Conservation (phyloP, 192 early-diverging fungal genomes). For the Rhizoclosmatium globosum region DNA sequence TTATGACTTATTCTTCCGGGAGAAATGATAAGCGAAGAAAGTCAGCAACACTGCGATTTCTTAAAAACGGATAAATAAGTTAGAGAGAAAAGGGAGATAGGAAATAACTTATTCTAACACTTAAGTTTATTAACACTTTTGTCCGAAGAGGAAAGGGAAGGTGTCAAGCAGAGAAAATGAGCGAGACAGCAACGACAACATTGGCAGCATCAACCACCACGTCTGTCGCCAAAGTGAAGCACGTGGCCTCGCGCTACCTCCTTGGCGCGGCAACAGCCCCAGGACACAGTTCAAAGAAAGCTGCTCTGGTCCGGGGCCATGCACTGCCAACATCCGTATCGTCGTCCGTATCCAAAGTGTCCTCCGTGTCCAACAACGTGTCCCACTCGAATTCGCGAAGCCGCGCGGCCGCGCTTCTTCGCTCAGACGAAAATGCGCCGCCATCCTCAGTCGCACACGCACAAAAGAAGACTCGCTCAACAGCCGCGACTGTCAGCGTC, state of each 20-base stretch:
- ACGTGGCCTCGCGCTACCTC: conserved; percentile 14
- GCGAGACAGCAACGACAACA: not conserved
- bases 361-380: not conserved
- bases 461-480: not conserved
- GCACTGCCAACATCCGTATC: too few species aligned
- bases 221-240: not conserved
- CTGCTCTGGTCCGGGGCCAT: not conserved
- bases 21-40: too few species aligned
- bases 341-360: too few species aligned
- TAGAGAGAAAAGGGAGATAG: too few species aligned
- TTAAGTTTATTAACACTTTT: too few species aligned
- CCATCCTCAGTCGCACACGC: not conserved
- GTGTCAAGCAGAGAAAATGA: too few species aligned
- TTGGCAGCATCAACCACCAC: not conserved
- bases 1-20: too few species aligned
- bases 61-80: too few species aligned
- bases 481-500: not conserved
- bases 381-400: not conserved
- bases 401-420: not conserved
- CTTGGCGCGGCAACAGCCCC: not conserved
- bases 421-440: not conserved
- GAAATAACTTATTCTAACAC: too few species aligned
- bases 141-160: too few species aligned
- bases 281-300: not conserved
- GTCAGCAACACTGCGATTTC: too few species aligned